Percentiles rank a stretch among this genome's conserved stretches.
Evolutionary conservation across 805 yeast species (phyloP).

Genomic region (Kodamaea jinghongensis): DNA sequence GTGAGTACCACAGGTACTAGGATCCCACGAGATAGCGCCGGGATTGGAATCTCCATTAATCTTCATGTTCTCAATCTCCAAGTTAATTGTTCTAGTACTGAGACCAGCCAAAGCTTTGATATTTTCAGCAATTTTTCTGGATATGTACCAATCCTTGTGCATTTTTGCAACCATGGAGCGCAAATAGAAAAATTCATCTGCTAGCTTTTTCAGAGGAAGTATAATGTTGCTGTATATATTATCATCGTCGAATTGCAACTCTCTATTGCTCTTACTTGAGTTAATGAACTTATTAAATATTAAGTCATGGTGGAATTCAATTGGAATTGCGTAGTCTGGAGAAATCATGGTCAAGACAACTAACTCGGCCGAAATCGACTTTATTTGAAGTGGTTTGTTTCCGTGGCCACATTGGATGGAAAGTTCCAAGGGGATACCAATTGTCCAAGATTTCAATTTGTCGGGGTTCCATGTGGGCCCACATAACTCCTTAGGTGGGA

Average conservation of each 20-base stretch:
- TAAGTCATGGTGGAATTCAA: conserved; percentile 37
- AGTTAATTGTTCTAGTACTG: conserved; percentile 4
- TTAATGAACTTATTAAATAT: conserved; percentile 20
- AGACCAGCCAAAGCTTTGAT: conserved; percentile 4
- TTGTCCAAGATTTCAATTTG: conserved; percentile 18
- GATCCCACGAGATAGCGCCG: neutral
- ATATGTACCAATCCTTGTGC: conserved; percentile 1
- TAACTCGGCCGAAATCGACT: conserved; percentile 24
- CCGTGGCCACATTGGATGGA: conserved; percentile 3
- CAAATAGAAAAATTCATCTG: neutral
- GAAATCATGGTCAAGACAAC: conserved; percentile 32
- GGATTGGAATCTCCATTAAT: conserved; percentile 2
- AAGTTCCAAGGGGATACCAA: conserved; percentile 26
- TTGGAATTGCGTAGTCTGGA: conserved; percentile 32
- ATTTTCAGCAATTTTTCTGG: neutral
- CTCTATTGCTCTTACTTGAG: neutral
- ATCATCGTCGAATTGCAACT: conserved; percentile 1
- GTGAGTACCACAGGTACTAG: neutral
- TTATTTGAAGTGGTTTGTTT: conserved; percentile 12
- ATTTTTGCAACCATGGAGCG: neutral
- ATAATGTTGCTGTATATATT: conserved; percentile 2
- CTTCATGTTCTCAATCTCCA: conserved; percentile 1
- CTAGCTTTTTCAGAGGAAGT: neutral
- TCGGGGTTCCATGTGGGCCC: conserved; percentile 1
- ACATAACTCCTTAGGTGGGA: conserved; percentile 18